phyloP scores from a whole-genome alignment of 1,139 yeast species.

The Saccharomyces hybrid region DNA sequence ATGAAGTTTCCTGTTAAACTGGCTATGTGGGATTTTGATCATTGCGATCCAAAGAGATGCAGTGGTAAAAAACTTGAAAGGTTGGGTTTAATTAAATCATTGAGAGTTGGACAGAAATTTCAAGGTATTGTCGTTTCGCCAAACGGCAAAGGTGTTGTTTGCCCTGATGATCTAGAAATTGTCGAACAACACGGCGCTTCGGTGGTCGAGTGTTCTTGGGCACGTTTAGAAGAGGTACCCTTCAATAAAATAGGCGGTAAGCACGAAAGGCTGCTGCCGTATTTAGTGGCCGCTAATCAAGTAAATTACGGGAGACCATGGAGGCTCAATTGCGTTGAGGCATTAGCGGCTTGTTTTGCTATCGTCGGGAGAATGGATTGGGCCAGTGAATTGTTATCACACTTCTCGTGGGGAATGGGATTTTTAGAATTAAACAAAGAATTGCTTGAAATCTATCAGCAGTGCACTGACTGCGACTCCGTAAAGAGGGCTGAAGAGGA shows the following conservation, averaged over 20 bases:
- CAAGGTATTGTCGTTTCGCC: conserved; percentile 90
- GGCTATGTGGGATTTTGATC: conserved; percentile 96
- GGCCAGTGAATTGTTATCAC: conserved; percentile 69
- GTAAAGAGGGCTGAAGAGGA: conserved; percentile 65
- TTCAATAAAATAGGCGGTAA: conserved; percentile 87
- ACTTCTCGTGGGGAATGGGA: conserved; percentile 90
- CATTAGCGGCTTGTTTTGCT: conserved; percentile 94
- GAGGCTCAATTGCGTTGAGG: conserved; percentile 94
- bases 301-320: conserved; percentile 97
- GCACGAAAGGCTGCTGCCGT: conserved; percentile 80
- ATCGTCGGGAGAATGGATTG: conserved; percentile 87
- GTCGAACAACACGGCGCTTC: conserved; percentile 86
- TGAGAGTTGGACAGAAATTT: conserved; percentile 87
- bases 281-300: conserved; percentile 91
- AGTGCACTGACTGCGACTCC: conserved; percentile 76
- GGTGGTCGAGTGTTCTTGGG: conserved; percentile 99
- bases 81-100: conserved; percentile 68
- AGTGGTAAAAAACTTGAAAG: conserved; percentile 92
- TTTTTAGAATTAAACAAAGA: conserved; percentile 80
- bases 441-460: conserved; percentile 61
- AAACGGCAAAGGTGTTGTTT: conserved; percentile 82
- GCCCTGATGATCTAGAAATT: conserved; percentile 76
- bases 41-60: conserved; percentile 97
- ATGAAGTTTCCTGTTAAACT: conserved; percentile 59
- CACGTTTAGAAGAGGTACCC: conserved; percentile 91